These are phyloP conservation scores for Marasmius tenuissimus DNA, from an alignment of 1,284 basidiomycete genomes.

Conservation along the genomic window DNA sequence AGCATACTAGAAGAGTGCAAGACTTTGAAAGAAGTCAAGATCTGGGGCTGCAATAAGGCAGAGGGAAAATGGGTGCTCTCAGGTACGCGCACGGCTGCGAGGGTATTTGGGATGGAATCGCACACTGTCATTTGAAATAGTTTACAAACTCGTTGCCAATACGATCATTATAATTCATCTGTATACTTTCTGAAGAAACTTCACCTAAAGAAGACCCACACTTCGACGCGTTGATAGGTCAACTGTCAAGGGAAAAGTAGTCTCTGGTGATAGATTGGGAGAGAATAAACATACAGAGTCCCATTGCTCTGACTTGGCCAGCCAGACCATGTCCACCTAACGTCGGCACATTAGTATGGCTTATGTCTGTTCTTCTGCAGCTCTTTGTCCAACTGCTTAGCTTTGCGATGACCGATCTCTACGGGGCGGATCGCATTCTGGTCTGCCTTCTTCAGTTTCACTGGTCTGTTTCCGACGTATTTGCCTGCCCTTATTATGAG, in stretches of 20 bases:
- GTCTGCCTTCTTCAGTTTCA: conserved; percentile 89
- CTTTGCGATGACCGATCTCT: conserved; percentile 90
- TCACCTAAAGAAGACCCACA: background rate
- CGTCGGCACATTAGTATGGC: conserved; percentile 54
- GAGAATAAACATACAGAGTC: background rate
- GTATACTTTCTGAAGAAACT: background rate
- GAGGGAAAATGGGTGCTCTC: conserved; percentile 48
- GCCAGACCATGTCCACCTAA: background rate
- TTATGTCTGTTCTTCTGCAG: conserved; percentile 80
- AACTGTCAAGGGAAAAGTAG: background rate
- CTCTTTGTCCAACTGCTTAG: conserved; percentile 77
- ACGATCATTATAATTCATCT: background rate
- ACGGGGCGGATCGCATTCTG: conserved; percentile 83
- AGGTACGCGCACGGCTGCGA: conserved; percentile 7
- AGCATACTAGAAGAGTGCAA: conserved; percentile 53
- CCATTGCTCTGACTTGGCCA: background rate
- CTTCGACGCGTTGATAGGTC: background rate
- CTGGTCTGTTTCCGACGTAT: conserved; percentile 94
- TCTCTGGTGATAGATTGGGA: background rate
- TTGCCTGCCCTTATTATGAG: conserved; percentile 62
- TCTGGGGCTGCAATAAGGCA: conserved; percentile 73
- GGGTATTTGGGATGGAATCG: conserved; percentile 9
- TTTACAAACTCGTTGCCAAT: background rate
- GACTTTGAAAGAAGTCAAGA: conserved; percentile 56
- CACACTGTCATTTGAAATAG: background rate